These are phyloP conservation scores for Ogataea ganodermae DNA, from an alignment of 805 yeast genomes.

Conservation along the genomic window DNA sequence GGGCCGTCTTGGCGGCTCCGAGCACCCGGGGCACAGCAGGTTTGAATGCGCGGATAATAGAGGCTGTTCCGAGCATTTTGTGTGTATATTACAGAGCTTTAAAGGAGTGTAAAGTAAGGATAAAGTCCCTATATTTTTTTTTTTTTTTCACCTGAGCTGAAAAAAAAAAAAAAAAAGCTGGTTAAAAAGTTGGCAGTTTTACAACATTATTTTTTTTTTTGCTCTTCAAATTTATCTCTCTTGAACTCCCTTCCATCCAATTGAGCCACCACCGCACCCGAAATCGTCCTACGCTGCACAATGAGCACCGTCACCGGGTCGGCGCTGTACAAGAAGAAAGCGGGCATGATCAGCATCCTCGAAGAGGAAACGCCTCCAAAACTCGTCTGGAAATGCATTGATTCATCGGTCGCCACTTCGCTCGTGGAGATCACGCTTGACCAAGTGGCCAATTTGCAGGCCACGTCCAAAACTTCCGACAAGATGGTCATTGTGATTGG, in stretches of 20 bases:
- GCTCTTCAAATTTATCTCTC: too few species aligned
- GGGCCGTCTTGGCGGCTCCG: neutral
- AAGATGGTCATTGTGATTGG: conserved; percentile 66
- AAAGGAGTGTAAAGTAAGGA: neutral
- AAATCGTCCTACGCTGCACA: neutral
- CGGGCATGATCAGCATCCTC: conserved; percentile 56
- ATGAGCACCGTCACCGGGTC: conserved; percentile 43
- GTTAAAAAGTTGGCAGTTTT: too few species aligned
- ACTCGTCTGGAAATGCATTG: conserved; percentile 60
- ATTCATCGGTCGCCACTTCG: conserved; percentile 41
- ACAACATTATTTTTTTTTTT: too few species aligned
- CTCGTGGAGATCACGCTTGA: conserved; percentile 44
- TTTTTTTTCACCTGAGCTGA: neutral
- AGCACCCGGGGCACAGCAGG: neutral
- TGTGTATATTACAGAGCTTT: neutral
- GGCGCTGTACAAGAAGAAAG: conserved; percentile 53
- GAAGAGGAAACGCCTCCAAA: conserved; percentile 60
- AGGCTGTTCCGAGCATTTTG: neutral
- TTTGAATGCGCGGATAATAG: neutral
- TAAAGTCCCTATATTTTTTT: neutral
- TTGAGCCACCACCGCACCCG: too few species aligned
- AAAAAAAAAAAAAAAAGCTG: neutral
- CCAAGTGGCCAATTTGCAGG: conserved; percentile 56
- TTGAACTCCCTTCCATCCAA: too few species aligned
- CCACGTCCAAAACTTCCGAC: conserved; percentile 65